Evolutionary conservation across 805 yeast genomes (phyloP), one percentile per base, ranked within the genome.

Genomic region (Ogataea salicorniae): DNA sequence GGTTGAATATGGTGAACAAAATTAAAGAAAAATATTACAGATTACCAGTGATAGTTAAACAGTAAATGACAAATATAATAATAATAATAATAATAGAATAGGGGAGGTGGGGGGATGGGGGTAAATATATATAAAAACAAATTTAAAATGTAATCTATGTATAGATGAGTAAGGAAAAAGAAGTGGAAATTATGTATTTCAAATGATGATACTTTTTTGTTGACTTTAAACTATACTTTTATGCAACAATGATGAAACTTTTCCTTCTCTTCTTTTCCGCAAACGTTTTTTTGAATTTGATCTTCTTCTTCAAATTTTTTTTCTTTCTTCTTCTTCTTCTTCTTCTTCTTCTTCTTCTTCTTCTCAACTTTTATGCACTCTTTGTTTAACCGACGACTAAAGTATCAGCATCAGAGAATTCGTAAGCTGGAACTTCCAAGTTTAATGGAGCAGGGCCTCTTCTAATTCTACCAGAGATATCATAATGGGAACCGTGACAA

Each of bases 401-500:
- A 68, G 87, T 84, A 56, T 88, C 89, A 44, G 46, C 63, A 67
- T 87, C 95, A 53, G 79, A 63, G 68, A 94, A 87, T 60, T 83
- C 88, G 71, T 94, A 94, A 62, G 80, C 77, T 62, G 99, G 99
- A 63, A 94, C 79, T 79, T 94, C 99, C 77, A 94, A 82, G 80
- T 94, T 94, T 73, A 89, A 81, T 67, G 99, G 99, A 69, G 99
- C 99, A 62, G 99, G 99, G 62, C 99, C 99, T 78, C 83, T 92
- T 84, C 99, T 89, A 70, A 94, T 92, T 84, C 99, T 92, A 73
- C 99, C 99, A 56, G 97, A 91, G 76, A 95, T 95, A 76, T 94
- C 99, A 75, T 94, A 94, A 74, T 95, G 99, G 68, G 98, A 92
- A 81, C 99, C 99, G 80, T 95, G 99, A 79, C 99, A 94, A 58